Evolutionary conservation across 441 rosid genomes (phyloP).

Genomic region (Hura crepitans): DNA sequence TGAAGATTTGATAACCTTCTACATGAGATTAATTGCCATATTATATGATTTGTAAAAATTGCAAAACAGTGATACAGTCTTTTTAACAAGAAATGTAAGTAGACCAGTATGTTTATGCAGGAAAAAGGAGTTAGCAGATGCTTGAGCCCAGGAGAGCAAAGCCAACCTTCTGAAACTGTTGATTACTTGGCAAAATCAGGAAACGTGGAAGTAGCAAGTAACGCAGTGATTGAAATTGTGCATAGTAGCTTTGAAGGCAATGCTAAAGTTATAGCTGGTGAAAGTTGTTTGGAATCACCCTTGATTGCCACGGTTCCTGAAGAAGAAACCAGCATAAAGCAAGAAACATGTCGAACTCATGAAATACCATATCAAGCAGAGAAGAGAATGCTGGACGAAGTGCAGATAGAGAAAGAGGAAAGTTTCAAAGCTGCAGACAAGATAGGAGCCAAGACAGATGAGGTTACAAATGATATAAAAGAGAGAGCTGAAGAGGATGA

Average conservation of each 20-base stretch:
- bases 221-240: conserved; percentile 19
- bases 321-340: conserved; percentile 25
- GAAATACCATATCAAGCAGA: conserved; percentile 25
- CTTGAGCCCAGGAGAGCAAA: conserved; percentile 21
- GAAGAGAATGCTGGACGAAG: conserved; percentile 24
- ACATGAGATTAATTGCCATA: not conserved
- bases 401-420: conserved; percentile 24
- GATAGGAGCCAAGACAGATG: conserved; percentile 27
- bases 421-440: conserved; percentile 19
- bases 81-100: conserved; percentile 1
- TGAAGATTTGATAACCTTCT: not conserved
- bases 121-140: conserved; percentile 28
- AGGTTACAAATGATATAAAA: conserved; percentile 17
- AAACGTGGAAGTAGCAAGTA: conserved; percentile 19
- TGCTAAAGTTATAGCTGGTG: conserved; percentile 35
- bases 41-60: too few relatives aligned
- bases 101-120: conserved; percentile 30
- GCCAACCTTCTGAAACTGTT: conserved; percentile 29
- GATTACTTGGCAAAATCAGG: conserved; percentile 23
- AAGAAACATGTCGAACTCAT: conserved; percentile 23
- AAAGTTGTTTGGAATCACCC: conserved; percentile 37
- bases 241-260: conserved; percentile 24
- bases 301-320: conserved; percentile 28
- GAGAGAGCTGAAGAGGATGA: conserved; percentile 23
- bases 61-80: not conserved